Base-by-base conservation (phyloP, 345 rosid species). In the Camelina hispida region DNA sequence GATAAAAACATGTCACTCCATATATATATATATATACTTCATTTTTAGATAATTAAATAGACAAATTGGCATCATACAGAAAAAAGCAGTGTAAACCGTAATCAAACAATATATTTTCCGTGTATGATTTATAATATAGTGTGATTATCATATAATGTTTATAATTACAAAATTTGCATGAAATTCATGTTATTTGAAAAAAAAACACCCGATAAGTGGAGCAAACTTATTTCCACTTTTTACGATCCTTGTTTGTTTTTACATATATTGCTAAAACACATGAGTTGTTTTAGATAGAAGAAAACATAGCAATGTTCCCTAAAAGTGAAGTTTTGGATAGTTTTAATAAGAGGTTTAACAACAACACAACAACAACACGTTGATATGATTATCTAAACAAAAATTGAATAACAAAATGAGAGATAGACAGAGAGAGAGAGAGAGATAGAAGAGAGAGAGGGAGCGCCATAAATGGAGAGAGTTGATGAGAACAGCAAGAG, bases 401-500 rank as follows among this genome's bases (percentile, higher is more conserved):
- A 50, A 40, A 9, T 4, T 75, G 30, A 52, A 16, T 11, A 44
- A 15, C 57, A 74, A 44, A 75, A 37, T n/a, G 52, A 48, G 23
- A 46, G 66, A 65, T 2, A 56, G 57, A 57, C 9, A 58, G 0
- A 42, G 6, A 58, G 0, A 42, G 15, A 37, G 40, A 2, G 48
- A 46, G 20, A 43, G 78, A 54, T 5, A 65, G 46, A 43, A 46
- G 30, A 55, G 5, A 59, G 44, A 59, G 38, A 15, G 72, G 1
- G 56, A 34, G 35, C 4, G 53, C 44, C 62, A 75, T 75, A 48
- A 75, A 75, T 75, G 48, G 69, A 28, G 68, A 28, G 62, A 60
- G 73, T 59, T 66, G 60, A 59, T 71, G 81, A 71, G 72, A 71
- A 65, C 81, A 78, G 81, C 76, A 58, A 78, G 81, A 78, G 13